Conservation (phyloP, 2,329 filamentous ascomycete genomes). For the Pseudopyrenochaeta lycopersici region DNA sequence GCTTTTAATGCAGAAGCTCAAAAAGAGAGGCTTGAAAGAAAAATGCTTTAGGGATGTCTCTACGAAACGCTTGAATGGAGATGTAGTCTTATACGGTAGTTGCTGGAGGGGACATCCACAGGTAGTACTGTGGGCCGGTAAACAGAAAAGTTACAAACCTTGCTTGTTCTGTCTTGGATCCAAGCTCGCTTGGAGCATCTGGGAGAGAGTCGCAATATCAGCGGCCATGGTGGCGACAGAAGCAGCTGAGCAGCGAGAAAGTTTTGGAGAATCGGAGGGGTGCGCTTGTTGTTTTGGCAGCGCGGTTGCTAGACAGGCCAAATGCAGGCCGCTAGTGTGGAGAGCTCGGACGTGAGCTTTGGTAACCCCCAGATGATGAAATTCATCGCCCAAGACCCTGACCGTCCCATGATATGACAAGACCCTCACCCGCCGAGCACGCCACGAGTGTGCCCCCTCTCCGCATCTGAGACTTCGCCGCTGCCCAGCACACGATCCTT, state of each 20-base stretch:
- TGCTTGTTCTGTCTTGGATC: constrained; percentile 88
- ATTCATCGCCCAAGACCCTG: constrained; percentile 7
- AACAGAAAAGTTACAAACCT: constrained; percentile 65
- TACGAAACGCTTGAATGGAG: background rate
- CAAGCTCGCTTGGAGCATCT: constrained; percentile 89
- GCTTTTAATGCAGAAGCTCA: background rate
- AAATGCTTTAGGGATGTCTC: background rate
- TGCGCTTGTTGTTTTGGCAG: constrained; percentile 19
- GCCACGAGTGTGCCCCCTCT: constrained; percentile 4
- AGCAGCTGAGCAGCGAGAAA: constrained; percentile 1
- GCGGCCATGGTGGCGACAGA: constrained; percentile 62
- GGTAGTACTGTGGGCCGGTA: constrained; percentile 6
- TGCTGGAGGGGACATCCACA: constrained; percentile 6
- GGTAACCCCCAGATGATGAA: constrained; percentile 24
- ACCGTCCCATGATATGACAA: constrained; percentile 12
- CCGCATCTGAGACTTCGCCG: constrained; percentile 1
- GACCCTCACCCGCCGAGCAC: constrained; percentile 9
- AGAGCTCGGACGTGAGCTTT: constrained; percentile 4
- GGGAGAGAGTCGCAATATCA: constrained; percentile 72
- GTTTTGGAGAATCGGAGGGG: constrained; percentile 5
- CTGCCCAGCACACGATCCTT: background rate
- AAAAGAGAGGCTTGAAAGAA: background rate
- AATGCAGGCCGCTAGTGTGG: constrained; percentile 1
- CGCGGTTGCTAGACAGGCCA: constrained; percentile 16
- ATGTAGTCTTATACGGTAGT: background rate